Evolutionary conservation across 805 yeast species (phyloP), one percentile per base, ranked within the genome.

Genomic region (Jamesozyma piceae): DNA sequence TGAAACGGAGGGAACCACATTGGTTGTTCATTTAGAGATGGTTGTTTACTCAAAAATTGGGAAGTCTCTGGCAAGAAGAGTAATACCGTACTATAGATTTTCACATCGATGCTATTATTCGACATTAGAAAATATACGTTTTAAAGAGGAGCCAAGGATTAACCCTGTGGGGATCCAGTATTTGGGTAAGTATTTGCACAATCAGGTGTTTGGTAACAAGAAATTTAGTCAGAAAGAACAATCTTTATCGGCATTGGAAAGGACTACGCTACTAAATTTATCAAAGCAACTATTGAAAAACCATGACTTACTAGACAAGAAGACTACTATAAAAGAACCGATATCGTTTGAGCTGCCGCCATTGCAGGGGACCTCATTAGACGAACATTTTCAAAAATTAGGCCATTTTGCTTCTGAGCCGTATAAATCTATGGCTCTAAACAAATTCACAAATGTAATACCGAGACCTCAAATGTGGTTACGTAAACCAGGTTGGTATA

Each of bases 121-220:
- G 28, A 24, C 28, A 6, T 6, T 6, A 11, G 10, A 24, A 11
- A 11, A 24, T 6, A 8, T 24, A 11, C 29, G 18, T 3, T 43
- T 43, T 19, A 49, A 43, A 40, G 73, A 74, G 52, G 49, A 54
- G 38, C 84, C 82, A 6, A 60, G 87, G 29, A 63, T 82, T 26
- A 86, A 84, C 57, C 81, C 81, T 17, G 82, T 83, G 6, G 95
- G 95, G 0, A 82, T 86, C 22, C 95, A 87, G 55, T 82, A 84
- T 50, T 64, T 86, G 18, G 77, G 92, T 0, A 60, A 65, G 3
- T 65, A 66, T 0, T 57, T 86, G 11, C 88, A 79, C 43, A 46
- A 53, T 14, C 85, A 80, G 50, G 56, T 86, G 1, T 87, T 85
- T 56, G 48, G 53, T 28, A 21, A 43, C 42, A 35, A 51, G 49